Conservation (phyloP, 805 yeast species). For the Schwanniomyces occidentalis region DNA sequence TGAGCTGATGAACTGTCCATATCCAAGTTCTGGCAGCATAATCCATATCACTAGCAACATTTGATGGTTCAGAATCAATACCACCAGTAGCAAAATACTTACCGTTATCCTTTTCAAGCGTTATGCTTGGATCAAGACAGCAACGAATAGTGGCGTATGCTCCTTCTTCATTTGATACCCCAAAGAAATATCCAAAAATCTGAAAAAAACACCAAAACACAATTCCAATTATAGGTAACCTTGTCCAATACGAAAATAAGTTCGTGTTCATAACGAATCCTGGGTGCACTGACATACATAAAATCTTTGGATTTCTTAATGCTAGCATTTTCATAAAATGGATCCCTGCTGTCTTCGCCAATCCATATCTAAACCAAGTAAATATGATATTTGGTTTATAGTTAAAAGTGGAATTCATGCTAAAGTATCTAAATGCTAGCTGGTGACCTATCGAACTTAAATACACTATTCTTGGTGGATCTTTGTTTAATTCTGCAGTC, state of each 20-base stretch:
- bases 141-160: slow-evolving; percentile 63
- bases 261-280: slow-evolving; percentile 86
- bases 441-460: slow-evolving; percentile 68
- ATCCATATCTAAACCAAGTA: slow-evolving; percentile 76
- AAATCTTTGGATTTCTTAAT: slow-evolving; percentile 61
- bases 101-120: slow-evolving; percentile 62
- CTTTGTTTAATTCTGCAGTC: slow-evolving; percentile 24
- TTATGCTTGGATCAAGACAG: slow-evolving; percentile 53
- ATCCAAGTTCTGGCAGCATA: slow-evolving; percentile 74
- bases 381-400: slow-evolving; percentile 65
- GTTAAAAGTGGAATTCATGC: slow-evolving; percentile 50
- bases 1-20: slow-evolving; percentile 68
- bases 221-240: slow-evolving; percentile 75
- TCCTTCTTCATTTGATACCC: slow-evolving; percentile 73
- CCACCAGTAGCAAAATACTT: slow-evolving; percentile 68
- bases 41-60: slow-evolving; percentile 54
- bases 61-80: slow-evolving; percentile 53
- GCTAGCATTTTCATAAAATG: slow-evolving; percentile 70
- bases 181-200: slow-evolving; percentile 65
- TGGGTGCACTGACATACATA: slow-evolving; percentile 72
- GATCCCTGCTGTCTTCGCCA: slow-evolving; percentile 76
- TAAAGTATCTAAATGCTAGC: slow-evolving; percentile 49
- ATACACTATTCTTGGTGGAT: slow-evolving; percentile 58
- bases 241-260: slow-evolving; percentile 72
- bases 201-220: slow-evolving; percentile 72